Conservation (phyloP, 495 filamentous ascomycete genomes). For the Trichoderma asperelloides region DNA sequence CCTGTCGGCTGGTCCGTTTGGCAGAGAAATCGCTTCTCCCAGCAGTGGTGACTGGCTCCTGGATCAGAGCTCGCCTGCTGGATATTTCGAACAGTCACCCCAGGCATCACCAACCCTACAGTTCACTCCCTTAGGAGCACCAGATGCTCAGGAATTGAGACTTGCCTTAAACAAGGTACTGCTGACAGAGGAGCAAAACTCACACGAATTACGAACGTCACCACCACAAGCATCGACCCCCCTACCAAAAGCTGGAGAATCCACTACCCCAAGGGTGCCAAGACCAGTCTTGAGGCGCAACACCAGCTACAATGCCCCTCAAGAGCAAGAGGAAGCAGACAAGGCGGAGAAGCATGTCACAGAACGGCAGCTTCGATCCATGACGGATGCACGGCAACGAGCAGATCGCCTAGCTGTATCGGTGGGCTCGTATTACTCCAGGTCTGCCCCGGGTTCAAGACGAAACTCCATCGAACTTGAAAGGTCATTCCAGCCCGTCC, state of each 20-base stretch:
- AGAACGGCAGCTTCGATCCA: slow-evolving; percentile 9
- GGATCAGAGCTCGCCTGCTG: neutral
- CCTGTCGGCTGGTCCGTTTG: neutral
- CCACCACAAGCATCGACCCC: too few species aligned
- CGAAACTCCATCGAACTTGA: slow-evolving; percentile 29
- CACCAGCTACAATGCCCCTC: slow-evolving; percentile 9
- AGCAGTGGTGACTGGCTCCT: neutral
- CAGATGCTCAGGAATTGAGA: slow-evolving; percentile 9
- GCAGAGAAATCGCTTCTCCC: neutral
- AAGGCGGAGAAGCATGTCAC: slow-evolving; percentile 8
- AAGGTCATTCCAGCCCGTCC: slow-evolving; percentile 11
- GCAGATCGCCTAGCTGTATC: slow-evolving; percentile 5
- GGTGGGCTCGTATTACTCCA: slow-evolving; percentile 18
- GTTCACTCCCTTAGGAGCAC: neutral
- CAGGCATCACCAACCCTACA: neutral
- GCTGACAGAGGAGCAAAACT: slow-evolving; percentile 1
- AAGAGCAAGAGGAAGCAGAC: slow-evolving; percentile 9
- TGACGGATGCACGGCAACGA: slow-evolving; percentile 5
- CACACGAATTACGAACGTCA: neutral
- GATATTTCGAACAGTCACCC: neutral
- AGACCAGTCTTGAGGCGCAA: slow-evolving; percentile 7
- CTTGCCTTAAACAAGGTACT: slow-evolving; percentile 6
- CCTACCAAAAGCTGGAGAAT: neutral
- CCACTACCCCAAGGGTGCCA: neutral
- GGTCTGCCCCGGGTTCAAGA: slow-evolving; percentile 27